Evolutionary conservation across 768 basidiomycete genomes (phyloP).

Genomic region (Mycena chlorophos): DNA sequence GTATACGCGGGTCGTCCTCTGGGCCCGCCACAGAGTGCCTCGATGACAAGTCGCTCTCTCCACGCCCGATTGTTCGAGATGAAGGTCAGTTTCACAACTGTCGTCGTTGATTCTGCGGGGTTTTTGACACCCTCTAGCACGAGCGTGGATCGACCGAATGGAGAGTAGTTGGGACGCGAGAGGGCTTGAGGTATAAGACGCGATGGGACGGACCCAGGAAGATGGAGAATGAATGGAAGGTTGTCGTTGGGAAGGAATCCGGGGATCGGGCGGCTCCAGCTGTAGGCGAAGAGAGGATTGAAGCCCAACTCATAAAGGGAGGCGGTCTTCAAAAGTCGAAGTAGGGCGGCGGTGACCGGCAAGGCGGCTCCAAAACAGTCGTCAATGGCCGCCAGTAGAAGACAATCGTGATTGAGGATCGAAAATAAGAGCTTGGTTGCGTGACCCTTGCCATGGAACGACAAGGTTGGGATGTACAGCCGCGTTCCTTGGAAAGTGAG

Average conservation of each 20-base stretch:
- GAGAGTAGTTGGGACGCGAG: slow-evolving; percentile 9
- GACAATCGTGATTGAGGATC: slow-evolving; percentile 10
- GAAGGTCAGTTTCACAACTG: slow-evolving; percentile 14
- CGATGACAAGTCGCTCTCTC: slow-evolving; percentile 12
- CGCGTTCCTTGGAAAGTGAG: slow-evolving; percentile 13
- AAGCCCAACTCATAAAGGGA: slow-evolving; percentile 14
- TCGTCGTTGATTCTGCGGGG: not conserved
- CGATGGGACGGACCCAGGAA: slow-evolving; percentile 7
- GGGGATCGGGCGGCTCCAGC: slow-evolving; percentile 6
- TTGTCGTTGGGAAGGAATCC: slow-evolving; percentile 10
- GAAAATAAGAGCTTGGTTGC: slow-evolving; percentile 11
- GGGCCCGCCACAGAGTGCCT: slow-evolving; percentile 3
- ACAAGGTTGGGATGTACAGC: slow-evolving; percentile 15
- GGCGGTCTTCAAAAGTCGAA: slow-evolving; percentile 13
- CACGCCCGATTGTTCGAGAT: slow-evolving; percentile 7
- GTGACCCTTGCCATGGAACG: slow-evolving; percentile 18
- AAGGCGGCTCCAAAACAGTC: slow-evolving; percentile 8
- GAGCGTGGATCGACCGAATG: slow-evolving; percentile 13
- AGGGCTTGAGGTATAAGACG: slow-evolving; percentile 10
- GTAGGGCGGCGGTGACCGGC: slow-evolving; percentile 14
- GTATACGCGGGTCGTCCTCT: slow-evolving; percentile 6
- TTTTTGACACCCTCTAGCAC: slow-evolving; percentile 14
- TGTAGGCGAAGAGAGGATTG: slow-evolving; percentile 17
- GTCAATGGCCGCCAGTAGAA: slow-evolving; percentile 13
- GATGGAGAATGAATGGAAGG: slow-evolving; percentile 7